phyloP scores from a whole-genome alignment of 768 basidiomycete species.

The Russula sp. region DNA sequence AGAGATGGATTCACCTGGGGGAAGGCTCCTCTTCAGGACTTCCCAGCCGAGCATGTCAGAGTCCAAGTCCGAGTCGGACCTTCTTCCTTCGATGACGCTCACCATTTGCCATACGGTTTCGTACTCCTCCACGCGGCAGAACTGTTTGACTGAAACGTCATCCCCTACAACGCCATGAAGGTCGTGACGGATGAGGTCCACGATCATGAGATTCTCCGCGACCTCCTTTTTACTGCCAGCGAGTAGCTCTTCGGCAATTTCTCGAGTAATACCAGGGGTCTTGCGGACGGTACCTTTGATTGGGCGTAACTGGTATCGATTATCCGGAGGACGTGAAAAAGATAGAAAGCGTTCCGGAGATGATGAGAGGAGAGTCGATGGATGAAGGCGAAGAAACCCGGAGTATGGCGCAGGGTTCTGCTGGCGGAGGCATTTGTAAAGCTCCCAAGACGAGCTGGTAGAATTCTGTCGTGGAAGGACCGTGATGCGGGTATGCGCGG shows the following conservation, averaged over 20 bases:
- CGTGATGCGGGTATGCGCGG: conserved; percentile 58
- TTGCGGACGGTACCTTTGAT: conserved; percentile 91
- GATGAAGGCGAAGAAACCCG: conserved; percentile 69
- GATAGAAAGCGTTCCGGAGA: conserved; percentile 91
- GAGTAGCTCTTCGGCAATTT: conserved; percentile 55
- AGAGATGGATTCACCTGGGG: conserved; percentile 54
- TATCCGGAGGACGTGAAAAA: conserved; percentile 55
- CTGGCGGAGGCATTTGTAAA: conserved; percentile 62
- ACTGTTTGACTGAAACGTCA: conserved; percentile 72
- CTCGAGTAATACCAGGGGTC: conserved; percentile 52
- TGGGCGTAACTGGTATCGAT: conserved; percentile 77
- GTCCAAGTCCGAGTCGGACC: conserved; percentile 21
- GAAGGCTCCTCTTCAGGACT: conserved; percentile 68
- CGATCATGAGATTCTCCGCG: conserved; percentile 97
- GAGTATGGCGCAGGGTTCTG: conserved; percentile 88
- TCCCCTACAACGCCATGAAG: conserved; percentile 78
- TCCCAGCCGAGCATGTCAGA: conserved; percentile 63
- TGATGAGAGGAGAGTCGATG: conserved; percentile 72
- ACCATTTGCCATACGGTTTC: conserved; percentile 94
- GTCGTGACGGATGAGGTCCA: conserved; percentile 92
- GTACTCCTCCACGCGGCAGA: conserved; percentile 87
- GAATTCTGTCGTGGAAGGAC: conserved; percentile 26
- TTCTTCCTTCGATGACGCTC: conserved; percentile 79
- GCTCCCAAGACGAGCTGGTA: conserved; percentile 55
- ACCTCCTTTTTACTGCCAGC: conserved; percentile 77